Conservation (phyloP, 2,329 filamentous ascomycete species). For the Neonectria faginata region DNA sequence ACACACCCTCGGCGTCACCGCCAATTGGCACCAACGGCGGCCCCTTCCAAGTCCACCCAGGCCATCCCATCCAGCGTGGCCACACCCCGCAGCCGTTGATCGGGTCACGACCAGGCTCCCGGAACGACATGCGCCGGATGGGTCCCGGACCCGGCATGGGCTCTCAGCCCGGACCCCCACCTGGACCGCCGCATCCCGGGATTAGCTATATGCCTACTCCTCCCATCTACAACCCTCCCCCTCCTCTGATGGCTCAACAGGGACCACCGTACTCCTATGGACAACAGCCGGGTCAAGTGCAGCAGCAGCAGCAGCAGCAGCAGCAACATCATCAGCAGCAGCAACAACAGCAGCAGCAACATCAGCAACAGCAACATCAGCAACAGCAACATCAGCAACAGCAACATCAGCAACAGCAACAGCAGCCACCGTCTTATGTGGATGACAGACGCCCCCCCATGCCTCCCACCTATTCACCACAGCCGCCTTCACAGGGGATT, state of each 20-base stretch:
- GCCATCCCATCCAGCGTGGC: constrained; percentile 66
- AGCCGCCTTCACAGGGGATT: constrained; percentile 64
- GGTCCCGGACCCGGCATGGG: constrained; percentile 81
- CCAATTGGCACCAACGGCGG: constrained; percentile 82
- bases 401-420: constrained; percentile 10
- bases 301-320: constrained; percentile 5
- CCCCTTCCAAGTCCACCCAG: constrained; percentile 65
- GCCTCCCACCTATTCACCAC: constrained; percentile 73
- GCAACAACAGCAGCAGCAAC: neutral
- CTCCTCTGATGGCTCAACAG: constrained; percentile 46
- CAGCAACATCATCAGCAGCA: neutral
- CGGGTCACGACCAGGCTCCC: constrained; percentile 76
- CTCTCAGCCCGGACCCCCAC: constrained; percentile 68
- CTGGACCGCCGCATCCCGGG: constrained; percentile 64
- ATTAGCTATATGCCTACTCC: constrained; percentile 89
- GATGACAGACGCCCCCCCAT: constrained; percentile 82
- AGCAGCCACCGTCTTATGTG: constrained; percentile 73
- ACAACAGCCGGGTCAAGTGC: constrained; percentile 25
- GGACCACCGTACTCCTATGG: constrained; percentile 8
- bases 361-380: constrained; percentile 26
- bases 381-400: neutral
- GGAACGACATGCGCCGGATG: constrained; percentile 81
- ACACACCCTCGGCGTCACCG: constrained; percentile 87
- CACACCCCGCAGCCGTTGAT: constrained; percentile 83
- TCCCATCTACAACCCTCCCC: constrained; percentile 80